These are phyloP conservation scores for Tylopilus cervinicoccineus DNA, from an alignment of 768 basidiomycete species.

Conservation along the genomic window DNA sequence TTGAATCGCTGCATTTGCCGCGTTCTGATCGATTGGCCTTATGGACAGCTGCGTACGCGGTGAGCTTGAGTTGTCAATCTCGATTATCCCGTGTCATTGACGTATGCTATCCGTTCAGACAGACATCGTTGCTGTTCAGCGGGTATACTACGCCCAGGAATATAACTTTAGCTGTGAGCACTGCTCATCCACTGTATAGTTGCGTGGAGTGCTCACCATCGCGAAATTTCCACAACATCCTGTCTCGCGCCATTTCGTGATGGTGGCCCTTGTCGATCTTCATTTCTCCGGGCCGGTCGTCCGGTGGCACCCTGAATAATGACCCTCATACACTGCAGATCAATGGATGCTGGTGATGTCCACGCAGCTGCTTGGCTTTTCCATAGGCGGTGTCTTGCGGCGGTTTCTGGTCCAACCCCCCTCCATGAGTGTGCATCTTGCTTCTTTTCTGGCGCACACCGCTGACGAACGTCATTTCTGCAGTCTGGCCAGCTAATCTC, in stretches of 20 bases:
- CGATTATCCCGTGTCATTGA: not conserved
- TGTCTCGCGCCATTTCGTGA: not conserved
- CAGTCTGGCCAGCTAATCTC: slow-evolving; percentile 72
- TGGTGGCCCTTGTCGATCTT: not conserved
- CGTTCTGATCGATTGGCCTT: slow-evolving; percentile 3
- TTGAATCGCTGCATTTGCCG: not conserved
- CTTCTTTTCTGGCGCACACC: not conserved
- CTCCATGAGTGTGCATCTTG: slow-evolving; percentile 50
- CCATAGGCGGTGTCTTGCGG: slow-evolving; percentile 53
- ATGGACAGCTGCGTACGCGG: slow-evolving; percentile 44
- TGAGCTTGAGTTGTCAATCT: slow-evolving; percentile 4
- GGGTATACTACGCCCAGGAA: slow-evolving; percentile 59
- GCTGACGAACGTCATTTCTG: slow-evolving; percentile 31
- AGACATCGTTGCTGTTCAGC: slow-evolving; percentile 71
- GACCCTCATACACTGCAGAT: slow-evolving; percentile 27
- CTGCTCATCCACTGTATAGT: not conserved
- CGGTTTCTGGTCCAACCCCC: slow-evolving; percentile 64
- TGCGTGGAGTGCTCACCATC: not conserved
- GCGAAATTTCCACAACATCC: not conserved
- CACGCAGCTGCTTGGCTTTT: slow-evolving; percentile 66
- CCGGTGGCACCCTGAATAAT: not conserved
- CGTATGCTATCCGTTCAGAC: slow-evolving; percentile 32
- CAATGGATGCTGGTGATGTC: slow-evolving; percentile 66
- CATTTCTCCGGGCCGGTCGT: not conserved
- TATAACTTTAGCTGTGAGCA: slow-evolving; percentile 48